phyloP scores from a whole-genome alignment of 768 basidiomycete species.

The Termitomyces eurrhizus region DNA sequence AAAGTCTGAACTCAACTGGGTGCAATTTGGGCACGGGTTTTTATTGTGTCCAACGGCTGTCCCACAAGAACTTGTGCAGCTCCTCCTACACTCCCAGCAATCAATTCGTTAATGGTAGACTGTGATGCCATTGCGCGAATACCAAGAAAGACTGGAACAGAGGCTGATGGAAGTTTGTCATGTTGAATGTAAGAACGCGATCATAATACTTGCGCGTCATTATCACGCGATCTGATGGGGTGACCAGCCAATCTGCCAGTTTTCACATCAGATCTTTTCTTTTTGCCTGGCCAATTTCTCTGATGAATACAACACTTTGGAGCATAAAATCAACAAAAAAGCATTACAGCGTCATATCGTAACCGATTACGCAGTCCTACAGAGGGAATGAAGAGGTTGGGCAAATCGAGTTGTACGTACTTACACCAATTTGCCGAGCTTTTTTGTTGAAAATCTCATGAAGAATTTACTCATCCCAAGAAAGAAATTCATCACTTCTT shows the following conservation, averaged over 20 bases:
- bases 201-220: slow-evolving; percentile 1
- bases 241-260: too few species aligned
- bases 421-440: too few species aligned
- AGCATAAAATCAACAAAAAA: neutral
- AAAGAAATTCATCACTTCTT: too few species aligned
- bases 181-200: neutral
- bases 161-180: neutral
- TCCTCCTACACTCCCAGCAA: slow-evolving; percentile 90
- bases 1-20: slow-evolving; percentile 51
- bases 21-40: slow-evolving; percentile 85
- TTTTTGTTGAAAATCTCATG: too few species aligned
- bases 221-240: slow-evolving; percentile 13
- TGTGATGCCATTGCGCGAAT: slow-evolving; percentile 22
- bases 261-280: too few species aligned
- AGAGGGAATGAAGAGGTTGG: neutral
- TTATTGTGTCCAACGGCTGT: slow-evolving; percentile 85
- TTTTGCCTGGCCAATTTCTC: too few species aligned
- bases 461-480: too few species aligned
- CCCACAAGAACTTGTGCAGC: slow-evolving; percentile 95
- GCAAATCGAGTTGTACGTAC: too few species aligned
- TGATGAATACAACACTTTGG: neutral
- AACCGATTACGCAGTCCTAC: too few species aligned
- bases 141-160: neutral
- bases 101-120: slow-evolving; percentile 74
- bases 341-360: neutral